Evolutionary conservation across 768 basidiomycete genomes (phyloP).

Genomic region (Collybia sordida): DNA sequence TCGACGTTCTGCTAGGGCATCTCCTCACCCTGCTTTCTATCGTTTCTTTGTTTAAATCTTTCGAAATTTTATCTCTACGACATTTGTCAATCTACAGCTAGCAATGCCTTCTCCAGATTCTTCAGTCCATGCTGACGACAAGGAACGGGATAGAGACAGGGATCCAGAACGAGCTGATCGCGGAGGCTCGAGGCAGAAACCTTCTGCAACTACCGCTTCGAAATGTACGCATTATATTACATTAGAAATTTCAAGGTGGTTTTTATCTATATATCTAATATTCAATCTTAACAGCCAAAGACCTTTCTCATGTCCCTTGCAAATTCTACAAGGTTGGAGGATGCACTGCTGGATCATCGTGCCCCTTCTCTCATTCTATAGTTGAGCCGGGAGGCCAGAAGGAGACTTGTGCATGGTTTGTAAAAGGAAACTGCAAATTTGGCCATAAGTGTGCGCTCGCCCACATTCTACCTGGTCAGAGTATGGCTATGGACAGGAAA

Average conservation of each 20-base stretch:
- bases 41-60: not conserved
- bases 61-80: slow-evolving; percentile 1
- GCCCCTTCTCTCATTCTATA: slow-evolving; percentile 88
- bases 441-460: slow-evolving; percentile 88
- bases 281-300: slow-evolving; percentile 57
- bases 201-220: slow-evolving; percentile 13
- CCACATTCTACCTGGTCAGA: slow-evolving; percentile 92
- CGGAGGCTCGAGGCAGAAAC: slow-evolving; percentile 16
- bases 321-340: slow-evolving; percentile 95
- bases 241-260: slow-evolving; percentile 1
- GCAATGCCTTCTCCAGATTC: slow-evolving; percentile 20
- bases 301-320: slow-evolving; percentile 95
- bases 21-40: not conserved
- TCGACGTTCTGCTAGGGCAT: not conserved
- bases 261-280: not conserved
- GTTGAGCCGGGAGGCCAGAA: slow-evolving; percentile 78
- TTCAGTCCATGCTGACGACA: slow-evolving; percentile 17
- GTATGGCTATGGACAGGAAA: slow-evolving; percentile 94
- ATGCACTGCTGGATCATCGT: slow-evolving; percentile 91
- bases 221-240: slow-evolving; percentile 17
- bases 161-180: slow-evolving; percentile 19
- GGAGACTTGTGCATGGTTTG: slow-evolving; percentile 85
- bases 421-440: slow-evolving; percentile 85
- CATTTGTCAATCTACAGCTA: slow-evolving; percentile 1
- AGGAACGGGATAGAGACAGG: slow-evolving; percentile 14